These are phyloP conservation scores for Alectoria sarmentosa DNA, from an alignment of 495 filamentous ascomycete genomes.

Conservation along the genomic window DNA sequence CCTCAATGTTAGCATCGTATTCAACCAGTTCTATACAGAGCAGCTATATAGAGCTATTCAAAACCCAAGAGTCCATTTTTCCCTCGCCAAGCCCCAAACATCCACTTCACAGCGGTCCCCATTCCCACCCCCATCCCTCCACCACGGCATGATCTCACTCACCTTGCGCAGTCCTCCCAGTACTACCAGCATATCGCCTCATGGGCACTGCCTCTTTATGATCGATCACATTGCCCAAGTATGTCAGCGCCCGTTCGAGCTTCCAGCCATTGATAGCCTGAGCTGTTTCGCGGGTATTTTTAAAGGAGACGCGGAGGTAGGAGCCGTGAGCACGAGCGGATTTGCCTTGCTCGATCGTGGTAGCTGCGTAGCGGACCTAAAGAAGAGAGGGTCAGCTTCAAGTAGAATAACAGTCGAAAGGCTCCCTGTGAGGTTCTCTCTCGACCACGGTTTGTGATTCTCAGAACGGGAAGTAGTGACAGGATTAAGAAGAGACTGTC, in stretches of 20 bases:
- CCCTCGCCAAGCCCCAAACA: not conserved
- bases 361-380: slow-evolving; percentile 97
- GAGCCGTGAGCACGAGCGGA: slow-evolving; percentile 94
- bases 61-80: not conserved
- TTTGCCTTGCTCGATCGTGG: slow-evolving; percentile 79
- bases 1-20: not conserved
- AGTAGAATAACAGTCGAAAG: too few species aligned
- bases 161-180: slow-evolving; percentile 93
- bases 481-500: not conserved
- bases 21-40: not conserved
- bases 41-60: not conserved
- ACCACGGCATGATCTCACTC: slow-evolving; percentile 40
- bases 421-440: too few species aligned
- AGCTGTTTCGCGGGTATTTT: slow-evolving; percentile 99
- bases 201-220: slow-evolving; percentile 96
- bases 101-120: not conserved
- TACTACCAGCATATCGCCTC: slow-evolving; percentile 90
- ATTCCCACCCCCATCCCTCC: too few species aligned
- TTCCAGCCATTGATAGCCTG: slow-evolving; percentile 99
- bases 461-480: not conserved
- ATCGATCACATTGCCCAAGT: slow-evolving; percentile 93
- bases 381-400: slow-evolving; percentile 7
- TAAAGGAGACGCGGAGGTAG: slow-evolving; percentile 98
- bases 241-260: slow-evolving; percentile 83
- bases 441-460: too few species aligned